Base-by-base conservation (phyloP, 1,284 basidiomycete species). In the Trichosporon coremiiforme region DNA sequence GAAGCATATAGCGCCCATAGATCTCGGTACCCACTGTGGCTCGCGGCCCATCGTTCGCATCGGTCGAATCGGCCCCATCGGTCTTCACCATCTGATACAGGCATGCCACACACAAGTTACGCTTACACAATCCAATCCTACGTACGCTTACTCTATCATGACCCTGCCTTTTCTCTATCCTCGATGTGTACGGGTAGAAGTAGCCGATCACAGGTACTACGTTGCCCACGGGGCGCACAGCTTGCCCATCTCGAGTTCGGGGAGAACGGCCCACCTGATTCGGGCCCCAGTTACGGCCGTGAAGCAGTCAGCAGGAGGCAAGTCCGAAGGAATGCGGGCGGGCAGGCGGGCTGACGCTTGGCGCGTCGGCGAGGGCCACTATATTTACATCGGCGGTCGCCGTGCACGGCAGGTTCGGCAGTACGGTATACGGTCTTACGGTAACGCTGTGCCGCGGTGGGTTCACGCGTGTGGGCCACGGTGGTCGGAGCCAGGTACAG, bases 201-300 rank as follows among this genome's bases (percentile, higher is more conserved):
- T 45, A 45, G 41, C 41, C 41, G 41, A 45, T 45, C 41, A 7
- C 17, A 13, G 41, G 33, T 35, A n/a, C n/a, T n/a, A n/a, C n/a
- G 36, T 45, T 45, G 41, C 41, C 41, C 41, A 45, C 41, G 41
- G 41, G 41, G 41, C 41, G 41, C 36, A 38, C 36, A 38, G 36
- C 36, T 38, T 38, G 36, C 36, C 36, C 36, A 38, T 38, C 36
- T 38, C 5, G 10, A 38, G 36, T 38, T 13, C 36, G 36, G 36
- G 10, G 15, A 25, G 2, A 1, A 15, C 4, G 10, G 41, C 41
- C 41, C 41, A 45, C 41, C 41, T n/a, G n/a, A n/a, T 13, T n/a
- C 41, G 41, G 41, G 41, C 15, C 25, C 29, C 53, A 29, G 25
- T 57, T 57, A 25, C 53, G 53, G 53, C 53, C 53, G 53, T 57